Conservation (phyloP, 2,329 filamentous ascomycete genomes). For the Phaeosphaeria sp. region DNA sequence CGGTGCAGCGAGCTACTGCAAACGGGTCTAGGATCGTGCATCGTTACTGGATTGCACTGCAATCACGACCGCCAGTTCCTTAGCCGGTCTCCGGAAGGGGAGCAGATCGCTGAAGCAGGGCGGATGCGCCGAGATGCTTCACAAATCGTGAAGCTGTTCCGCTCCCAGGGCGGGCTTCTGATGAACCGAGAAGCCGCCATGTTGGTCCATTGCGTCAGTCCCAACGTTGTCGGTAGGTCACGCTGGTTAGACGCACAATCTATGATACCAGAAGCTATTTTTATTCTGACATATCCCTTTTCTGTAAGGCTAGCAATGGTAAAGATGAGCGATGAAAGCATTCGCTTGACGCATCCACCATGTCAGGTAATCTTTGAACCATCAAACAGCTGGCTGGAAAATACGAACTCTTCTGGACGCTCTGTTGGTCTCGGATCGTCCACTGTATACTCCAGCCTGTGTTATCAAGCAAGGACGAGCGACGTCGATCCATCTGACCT, state of each 20-base stretch:
- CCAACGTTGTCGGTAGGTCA: not conserved
- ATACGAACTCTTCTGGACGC: not conserved
- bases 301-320: not conserved
- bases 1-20: conserved; percentile 11
- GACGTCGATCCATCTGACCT: not conserved
- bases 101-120: not conserved
- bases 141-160: not conserved
- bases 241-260: not conserved
- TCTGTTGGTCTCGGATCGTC: not conserved
- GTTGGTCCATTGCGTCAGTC: too few species aligned
- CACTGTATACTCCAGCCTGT: not conserved
- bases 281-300: not conserved
- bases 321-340: not conserved
- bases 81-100: not conserved
- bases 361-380: not conserved
- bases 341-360: too few species aligned
- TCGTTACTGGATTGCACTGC: not conserved
- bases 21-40: conserved; percentile 1
- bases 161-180: too few species aligned
- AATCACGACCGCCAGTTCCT: not conserved
- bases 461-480: not conserved
- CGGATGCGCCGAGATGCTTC: not conserved
- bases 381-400: not conserved
- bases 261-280: not conserved
- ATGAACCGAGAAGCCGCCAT: too few species aligned